A percentile compares a stretch with the other conserved stretches of the same genome.
phyloP scores from a whole-genome alignment of 495 filamentous ascomycete species.

The Penicillium salamii region DNA sequence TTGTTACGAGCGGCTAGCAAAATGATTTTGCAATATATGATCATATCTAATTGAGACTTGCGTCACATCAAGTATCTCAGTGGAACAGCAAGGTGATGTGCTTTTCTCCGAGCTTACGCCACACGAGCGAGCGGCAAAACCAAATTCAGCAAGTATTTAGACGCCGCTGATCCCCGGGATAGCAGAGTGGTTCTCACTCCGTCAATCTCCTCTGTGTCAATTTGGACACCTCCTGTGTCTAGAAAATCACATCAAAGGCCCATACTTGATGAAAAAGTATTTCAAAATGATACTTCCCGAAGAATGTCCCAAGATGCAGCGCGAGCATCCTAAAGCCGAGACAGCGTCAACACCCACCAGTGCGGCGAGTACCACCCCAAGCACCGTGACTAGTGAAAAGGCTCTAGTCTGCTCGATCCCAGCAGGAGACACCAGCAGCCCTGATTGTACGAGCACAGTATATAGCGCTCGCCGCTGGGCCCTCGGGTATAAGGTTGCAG shows the following conservation, averaged over 20 bases:
- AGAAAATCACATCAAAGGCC: background rate
- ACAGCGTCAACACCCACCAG: background rate
- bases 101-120: too few relatives aligned
- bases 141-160: too few relatives aligned
- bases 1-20: too few relatives aligned
- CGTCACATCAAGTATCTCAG: too few relatives aligned
- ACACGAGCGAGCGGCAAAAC: too few relatives aligned
- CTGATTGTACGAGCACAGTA: background rate
- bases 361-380: background rate
- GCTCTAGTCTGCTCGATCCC: background rate
- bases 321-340: background rate
- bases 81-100: too few relatives aligned
- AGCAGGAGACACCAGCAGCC: background rate
- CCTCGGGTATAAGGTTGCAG: background rate
- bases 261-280: background rate
- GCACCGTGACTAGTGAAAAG: background rate
- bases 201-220: too few relatives aligned
- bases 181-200: too few relatives aligned
- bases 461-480: constrained; percentile 1
- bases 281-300: background rate
- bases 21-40: too few relatives aligned
- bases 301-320: background rate
- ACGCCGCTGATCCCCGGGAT: too few relatives aligned
- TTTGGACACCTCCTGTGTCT: too few relatives aligned
- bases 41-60: too few relatives aligned